Evolutionary conservation across 2,329 filamentous ascomycete genomes (phyloP).

Genomic region (Onygenales sp.): DNA sequence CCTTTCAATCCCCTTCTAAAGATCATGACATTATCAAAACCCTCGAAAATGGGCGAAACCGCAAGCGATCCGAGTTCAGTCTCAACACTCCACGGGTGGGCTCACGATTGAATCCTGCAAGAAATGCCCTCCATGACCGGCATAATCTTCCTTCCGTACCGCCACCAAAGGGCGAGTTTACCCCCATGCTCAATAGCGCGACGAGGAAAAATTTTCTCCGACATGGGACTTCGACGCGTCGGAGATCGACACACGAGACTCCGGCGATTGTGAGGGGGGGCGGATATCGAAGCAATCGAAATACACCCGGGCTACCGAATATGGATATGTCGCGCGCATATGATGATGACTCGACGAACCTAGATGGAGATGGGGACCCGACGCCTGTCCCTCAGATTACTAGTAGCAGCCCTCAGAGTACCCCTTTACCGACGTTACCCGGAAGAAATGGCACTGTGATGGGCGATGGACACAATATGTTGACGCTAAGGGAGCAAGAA

Average conservation of each 20-base stretch:
- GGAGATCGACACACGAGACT: conserved; percentile 51
- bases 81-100: conserved; percentile 67
- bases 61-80: conserved; percentile 44
- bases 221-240: conserved; percentile 50
- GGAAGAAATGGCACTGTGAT: conserved; percentile 59
- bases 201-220: conserved; percentile 57
- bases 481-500: conserved; percentile 90
- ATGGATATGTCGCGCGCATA: conserved; percentile 63
- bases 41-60: conserved; percentile 54
- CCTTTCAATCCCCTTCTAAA: conserved; percentile 72
- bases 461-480: conserved; percentile 70
- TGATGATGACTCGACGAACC: conserved; percentile 54
- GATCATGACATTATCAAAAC: conserved; percentile 67
- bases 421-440: conserved; percentile 64
- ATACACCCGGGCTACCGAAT: conserved; percentile 63
- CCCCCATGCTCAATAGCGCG: conserved; percentile 74
- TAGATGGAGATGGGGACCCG: conserved; percentile 44
- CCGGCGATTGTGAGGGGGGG: conserved; percentile 53
- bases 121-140: conserved; percentile 54
- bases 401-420: conserved; percentile 72
- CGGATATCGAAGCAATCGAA: conserved; percentile 56
- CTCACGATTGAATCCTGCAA: conserved; percentile 36
- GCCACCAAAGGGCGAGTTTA: conserved; percentile 65
- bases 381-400: conserved; percentile 69
- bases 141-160: conserved; percentile 59